Base-by-base conservation (phyloP, 305 asterid genomes). In the Plantago coronopus region DNA sequence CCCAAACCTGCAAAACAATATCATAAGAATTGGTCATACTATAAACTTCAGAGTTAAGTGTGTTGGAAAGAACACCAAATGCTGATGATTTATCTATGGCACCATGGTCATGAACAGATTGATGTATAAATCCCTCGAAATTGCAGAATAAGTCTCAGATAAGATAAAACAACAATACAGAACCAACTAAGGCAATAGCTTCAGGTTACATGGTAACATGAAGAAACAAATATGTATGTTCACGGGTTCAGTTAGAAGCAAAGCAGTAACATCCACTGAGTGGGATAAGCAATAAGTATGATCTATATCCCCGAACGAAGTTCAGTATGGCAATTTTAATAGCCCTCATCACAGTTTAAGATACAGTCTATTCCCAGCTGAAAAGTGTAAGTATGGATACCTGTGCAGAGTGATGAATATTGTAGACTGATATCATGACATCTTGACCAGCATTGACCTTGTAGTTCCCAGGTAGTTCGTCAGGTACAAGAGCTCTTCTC, bases 391-490 rank as follows among this genome's bases (percentile, higher is more conserved):
- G 47, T 19, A 31, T 20, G 22, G 56, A 68, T 81, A 90, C 96
- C 96, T 82, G 73, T 6, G 87, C 57, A 67, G 95, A 91, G 74
- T 62, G 98, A 79, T 91, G 98, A 69, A 91, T 80, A 70, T 91
- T 91, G 78, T 91, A 91, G 48, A 91, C 98, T 2, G 98, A 91
- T 63, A 91, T 91, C 98, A 91, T 88, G 71, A 91, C 61, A 78
- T 91, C 98, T 81, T 91, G 98, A 69, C 96, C 98, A 61, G 87
- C 70, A 75, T 83, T 75, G 71, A 91, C 93, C 81, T 81, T 91
- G 76, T 91, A 91, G 76, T 84, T 72, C 53, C 96, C 98, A 3
- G 98, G 98, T 61, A 91, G 85, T 27, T 77, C 71, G 27, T 91
- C 98, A 17, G 81, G 77, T 29, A 80, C 89, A 73, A 53, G 85